Conservation (phyloP, 148 eudicot genomes). For the Heliamphora exappendiculata region DNA sequence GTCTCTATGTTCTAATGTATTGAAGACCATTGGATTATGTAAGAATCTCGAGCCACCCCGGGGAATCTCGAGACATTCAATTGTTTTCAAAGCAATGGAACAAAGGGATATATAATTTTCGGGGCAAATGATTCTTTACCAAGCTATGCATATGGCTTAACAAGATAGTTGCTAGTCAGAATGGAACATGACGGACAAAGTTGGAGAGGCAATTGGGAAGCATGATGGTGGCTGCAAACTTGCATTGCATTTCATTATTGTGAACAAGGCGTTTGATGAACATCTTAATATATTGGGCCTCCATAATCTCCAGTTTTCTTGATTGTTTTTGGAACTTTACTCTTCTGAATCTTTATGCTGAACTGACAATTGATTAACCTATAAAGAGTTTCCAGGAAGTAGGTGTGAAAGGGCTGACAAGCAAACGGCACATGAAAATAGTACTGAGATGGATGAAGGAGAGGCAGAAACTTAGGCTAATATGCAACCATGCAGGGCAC, state of each 20-base stretch:
- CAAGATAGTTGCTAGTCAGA: not conserved
- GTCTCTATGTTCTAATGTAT: no score
- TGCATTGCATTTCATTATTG: not conserved
- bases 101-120: no score
- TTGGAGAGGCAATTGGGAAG: not conserved
- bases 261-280: not conserved
- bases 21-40: no score
- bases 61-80: no score
- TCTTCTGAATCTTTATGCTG: not conserved
- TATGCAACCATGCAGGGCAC: slow-evolving; percentile 72
- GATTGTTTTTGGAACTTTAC: not conserved
- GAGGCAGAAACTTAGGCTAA: slow-evolving; percentile 62
- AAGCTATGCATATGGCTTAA: not conserved
- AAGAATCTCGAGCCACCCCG: no score
- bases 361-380: not conserved
- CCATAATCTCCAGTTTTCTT: not conserved
- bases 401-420: slow-evolving; percentile 61
- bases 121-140: no score
- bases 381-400: slow-evolving; percentile 40
- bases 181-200: not conserved
- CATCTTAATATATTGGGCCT: not conserved
- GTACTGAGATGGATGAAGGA: slow-evolving; percentile 80
- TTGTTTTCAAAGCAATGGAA: no score
- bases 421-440: slow-evolving; percentile 76
- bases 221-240: not conserved